A percentile compares a stretch with the other conserved stretches of the same genome.
Conservation (phyloP, 352 stramenopile genomes). For the Globisporangium mamillatum region DNA sequence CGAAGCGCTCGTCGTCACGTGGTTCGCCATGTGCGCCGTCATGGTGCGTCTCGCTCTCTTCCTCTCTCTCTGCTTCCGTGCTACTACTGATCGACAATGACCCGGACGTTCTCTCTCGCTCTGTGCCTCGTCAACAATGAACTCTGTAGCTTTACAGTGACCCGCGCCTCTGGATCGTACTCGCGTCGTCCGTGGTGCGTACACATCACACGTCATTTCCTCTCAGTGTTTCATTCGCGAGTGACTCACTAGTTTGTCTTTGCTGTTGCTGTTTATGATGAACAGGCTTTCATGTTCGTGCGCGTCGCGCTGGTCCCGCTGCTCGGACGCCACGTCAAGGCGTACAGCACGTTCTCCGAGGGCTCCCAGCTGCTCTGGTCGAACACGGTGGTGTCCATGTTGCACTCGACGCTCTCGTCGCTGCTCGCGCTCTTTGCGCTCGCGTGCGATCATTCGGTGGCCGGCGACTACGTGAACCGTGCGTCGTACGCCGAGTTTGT, state of each 20-base stretch:
- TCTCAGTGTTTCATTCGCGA: not conserved
- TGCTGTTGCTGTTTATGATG: not conserved
- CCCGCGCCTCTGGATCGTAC: conserved; percentile 59
- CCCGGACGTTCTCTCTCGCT: not conserved
- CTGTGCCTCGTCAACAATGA: not conserved
- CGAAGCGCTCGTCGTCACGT: conserved; percentile 51
- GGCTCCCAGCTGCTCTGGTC: conserved; percentile 53
- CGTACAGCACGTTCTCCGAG: conserved; percentile 43
- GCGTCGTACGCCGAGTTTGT: conserved; percentile 36
- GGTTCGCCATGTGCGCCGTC: conserved; percentile 53
- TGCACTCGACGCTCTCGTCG: conserved; percentile 61
- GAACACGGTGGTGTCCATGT: conserved; percentile 76
- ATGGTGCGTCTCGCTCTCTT: conserved; percentile 36
- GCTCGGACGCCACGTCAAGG: conserved; percentile 36
- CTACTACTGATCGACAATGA: conserved; percentile 8
- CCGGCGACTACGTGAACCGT: conserved; percentile 37
- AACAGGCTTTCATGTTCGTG: conserved; percentile 41
- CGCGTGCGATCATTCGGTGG: conserved; percentile 48
- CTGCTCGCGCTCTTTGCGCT: conserved; percentile 51
- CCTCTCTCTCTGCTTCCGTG: not conserved
- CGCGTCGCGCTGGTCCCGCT: conserved; percentile 44
- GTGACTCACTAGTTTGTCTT: not conserved
- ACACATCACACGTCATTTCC: not conserved
- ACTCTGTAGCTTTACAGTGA: conserved; percentile 46
- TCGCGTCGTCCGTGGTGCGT: conserved; percentile 60